Evolutionary conservation across 805 yeast genomes (phyloP).

Genomic region (Yarrowia keelungensis): DNA sequence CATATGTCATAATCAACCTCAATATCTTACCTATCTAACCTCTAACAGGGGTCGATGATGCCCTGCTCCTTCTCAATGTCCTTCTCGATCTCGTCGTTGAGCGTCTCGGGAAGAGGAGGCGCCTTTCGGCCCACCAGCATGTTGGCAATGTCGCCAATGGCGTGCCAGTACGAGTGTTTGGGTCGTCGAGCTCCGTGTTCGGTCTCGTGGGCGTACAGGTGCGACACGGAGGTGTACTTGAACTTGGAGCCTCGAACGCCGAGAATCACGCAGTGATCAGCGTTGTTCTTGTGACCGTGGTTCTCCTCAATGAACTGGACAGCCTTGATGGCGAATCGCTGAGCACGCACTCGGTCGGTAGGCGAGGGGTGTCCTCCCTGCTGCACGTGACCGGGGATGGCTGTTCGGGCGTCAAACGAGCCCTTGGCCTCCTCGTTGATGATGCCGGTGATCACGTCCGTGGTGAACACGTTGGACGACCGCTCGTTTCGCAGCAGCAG

Average conservation of each 20-base stretch:
- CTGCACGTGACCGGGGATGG: slow-evolving; percentile 97
- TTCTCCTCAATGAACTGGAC: slow-evolving; percentile 81
- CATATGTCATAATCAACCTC: no score
- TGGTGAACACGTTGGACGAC: slow-evolving; percentile 81
- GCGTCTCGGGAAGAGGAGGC: slow-evolving; percentile 15
- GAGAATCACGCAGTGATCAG: slow-evolving; percentile 63
- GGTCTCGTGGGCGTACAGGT: slow-evolving; percentile 86
- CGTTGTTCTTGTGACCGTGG: slow-evolving; percentile 40
- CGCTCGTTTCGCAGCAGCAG: slow-evolving; percentile 81
- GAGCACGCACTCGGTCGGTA: slow-evolving; percentile 88
- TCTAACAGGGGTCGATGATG: slow-evolving; percentile 7
- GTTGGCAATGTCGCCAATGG: slow-evolving; percentile 78
- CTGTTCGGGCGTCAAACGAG: slow-evolving; percentile 87
- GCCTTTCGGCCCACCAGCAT: slow-evolving; percentile 62
- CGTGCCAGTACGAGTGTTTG: slow-evolving; percentile 83
- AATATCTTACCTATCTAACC: no score
- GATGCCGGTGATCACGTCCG: slow-evolving; percentile 82
- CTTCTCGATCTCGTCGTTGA: neutral
- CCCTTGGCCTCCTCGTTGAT: slow-evolving; percentile 79
- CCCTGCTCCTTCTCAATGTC: slow-evolving; percentile 2
- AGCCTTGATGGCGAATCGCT: slow-evolving; percentile 88
- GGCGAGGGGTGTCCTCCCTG: slow-evolving; percentile 97
- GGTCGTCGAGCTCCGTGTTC: slow-evolving; percentile 84
- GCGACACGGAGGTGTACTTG: slow-evolving; percentile 73
- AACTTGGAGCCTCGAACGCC: slow-evolving; percentile 83